Base-by-base conservation (phyloP, 2,329 filamentous ascomycete species). In the Dothistroma pini region DNA sequence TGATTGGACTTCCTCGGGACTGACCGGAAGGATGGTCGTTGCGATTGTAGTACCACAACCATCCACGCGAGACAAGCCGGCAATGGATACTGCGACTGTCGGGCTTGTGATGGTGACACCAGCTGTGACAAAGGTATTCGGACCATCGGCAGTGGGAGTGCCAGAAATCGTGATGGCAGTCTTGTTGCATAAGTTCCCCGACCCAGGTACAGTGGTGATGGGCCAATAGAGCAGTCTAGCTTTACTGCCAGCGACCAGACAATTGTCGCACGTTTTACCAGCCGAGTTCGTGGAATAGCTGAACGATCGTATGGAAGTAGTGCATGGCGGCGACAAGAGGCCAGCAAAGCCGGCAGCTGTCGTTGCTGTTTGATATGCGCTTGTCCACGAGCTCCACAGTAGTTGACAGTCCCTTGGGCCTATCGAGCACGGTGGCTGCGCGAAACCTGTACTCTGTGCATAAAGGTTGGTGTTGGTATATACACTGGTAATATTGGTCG, bases 91-190 rank as follows among this genome's bases (percentile, higher is more conserved):
- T n/a, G 60, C 68, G 2, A 70, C 56, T 4, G 62, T 60, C 5
- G 66, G 66, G 16, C 65, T 67, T 1, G 68, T 69, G 21, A 69
- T 68, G 22, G 68, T 69, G 14, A 69, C 49, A n/a, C 62, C 60
- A n/a, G 57, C 63, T 21, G 66, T 66, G 29, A 69, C 65, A 55
- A 68, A 67, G 2, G 65, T 68, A 16, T 63, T 63, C 4, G 66
- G 66, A n/a, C 56, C 60, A n/a, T 53, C 52, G 4, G 55, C 59
- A 14, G 66, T 67, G 9, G 52, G 59, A 19, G 62, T 61, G 19
- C 56, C 52, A 34, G 61, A 34, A 12, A 67, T 64, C 2, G 65
- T 63, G 14, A 53, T 54, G 10, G 58, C 60, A 57, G 59, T 32
- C 8, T 35, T 32, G 31, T 35, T 35, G 19, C 51, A 53, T 21